Percentiles rank a stretch among this genome's conserved stretches.
phyloP scores from a whole-genome alignment of 805 yeast species.

The Metschnikowia drakensbergensis region DNA sequence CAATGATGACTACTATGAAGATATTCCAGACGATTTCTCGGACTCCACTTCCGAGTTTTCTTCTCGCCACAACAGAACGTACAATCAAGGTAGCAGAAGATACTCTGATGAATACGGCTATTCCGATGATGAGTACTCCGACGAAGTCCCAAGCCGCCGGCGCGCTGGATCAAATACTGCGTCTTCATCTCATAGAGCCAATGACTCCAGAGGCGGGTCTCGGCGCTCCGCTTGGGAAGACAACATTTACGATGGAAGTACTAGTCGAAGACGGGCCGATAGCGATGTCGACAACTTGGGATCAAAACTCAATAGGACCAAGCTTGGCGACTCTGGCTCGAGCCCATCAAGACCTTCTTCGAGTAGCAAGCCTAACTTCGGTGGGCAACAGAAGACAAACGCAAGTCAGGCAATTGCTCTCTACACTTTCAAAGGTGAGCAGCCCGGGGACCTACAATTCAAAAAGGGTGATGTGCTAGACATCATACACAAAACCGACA shows the following conservation, averaged over 20 bases:
- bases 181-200: constrained; percentile 6
- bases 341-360: constrained; percentile 37
- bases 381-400: constrained; percentile 32
- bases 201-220: constrained; percentile 7
- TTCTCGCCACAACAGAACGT: constrained; percentile 17
- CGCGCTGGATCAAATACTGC: constrained; percentile 20
- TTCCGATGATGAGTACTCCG: constrained; percentile 38
- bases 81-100: constrained; percentile 20
- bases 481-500: constrained; percentile 78
- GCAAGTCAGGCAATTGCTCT: constrained; percentile 86
- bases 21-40: constrained; percentile 66
- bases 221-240: constrained; percentile 75
- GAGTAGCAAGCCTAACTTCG: constrained; percentile 39
- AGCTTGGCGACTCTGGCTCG: constrained; percentile 22
- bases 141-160: constrained; percentile 29
- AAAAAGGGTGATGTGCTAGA: constrained; percentile 92
- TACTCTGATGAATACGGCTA: constrained; percentile 29
- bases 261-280: constrained; percentile 27
- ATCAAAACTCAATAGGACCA: constrained; percentile 32
- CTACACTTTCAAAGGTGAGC: constrained; percentile 86
- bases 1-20: constrained; percentile 64
- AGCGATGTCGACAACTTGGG: constrained; percentile 34
- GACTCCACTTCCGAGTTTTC: constrained; percentile 48
- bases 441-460: constrained; percentile 88
- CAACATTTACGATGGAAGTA: constrained; percentile 62